A percentile compares a stretch with the other conserved stretches of the same genome.
Conservation (phyloP, 2,329 filamentous ascomycete species). For the Stemphylium lycopersici region DNA sequence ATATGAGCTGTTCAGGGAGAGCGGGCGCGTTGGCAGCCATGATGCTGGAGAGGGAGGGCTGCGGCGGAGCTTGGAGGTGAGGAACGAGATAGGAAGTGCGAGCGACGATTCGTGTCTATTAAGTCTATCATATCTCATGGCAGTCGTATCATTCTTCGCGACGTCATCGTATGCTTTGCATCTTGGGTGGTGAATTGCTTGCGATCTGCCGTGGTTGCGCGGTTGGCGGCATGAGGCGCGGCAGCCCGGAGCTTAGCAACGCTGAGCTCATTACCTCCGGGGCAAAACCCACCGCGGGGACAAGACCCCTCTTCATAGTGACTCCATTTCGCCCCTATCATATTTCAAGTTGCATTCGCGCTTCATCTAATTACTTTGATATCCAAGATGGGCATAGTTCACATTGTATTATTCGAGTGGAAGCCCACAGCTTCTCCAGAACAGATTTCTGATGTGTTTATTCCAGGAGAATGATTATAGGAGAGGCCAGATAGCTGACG, state of each 20-base stretch:
- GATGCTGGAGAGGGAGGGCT: conserved; percentile 14
- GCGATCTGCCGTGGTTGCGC: conserved; percentile 7
- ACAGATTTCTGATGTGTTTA: conserved; percentile 61
- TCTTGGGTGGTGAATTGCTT: conserved; percentile 9
- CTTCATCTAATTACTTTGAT: neutral
- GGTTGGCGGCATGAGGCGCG: conserved; percentile 8
- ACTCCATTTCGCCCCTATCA: neutral
- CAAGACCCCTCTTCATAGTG: conserved; percentile 3
- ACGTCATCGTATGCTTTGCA: conserved; percentile 10
- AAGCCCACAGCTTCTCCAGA: conserved; percentile 58
- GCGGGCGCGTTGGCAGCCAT: conserved; percentile 36
- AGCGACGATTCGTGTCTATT: conserved; percentile 3
- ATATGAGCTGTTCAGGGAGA: conserved; percentile 58
- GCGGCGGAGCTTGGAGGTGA: conserved; percentile 6
- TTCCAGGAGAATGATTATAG: neutral
- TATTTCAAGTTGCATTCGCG: neutral
- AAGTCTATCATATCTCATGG: conserved; percentile 6
- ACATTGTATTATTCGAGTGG: conserved; percentile 73
- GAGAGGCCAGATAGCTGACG: conserved; percentile 1
- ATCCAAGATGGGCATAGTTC: conserved; percentile 64
- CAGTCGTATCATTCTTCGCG: neutral
- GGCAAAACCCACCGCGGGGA: conserved; percentile 3
- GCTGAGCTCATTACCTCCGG: conserved; percentile 31
- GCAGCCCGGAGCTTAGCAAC: conserved; percentile 27
- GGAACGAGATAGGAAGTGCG: neutral